These are phyloP conservation scores for Trichomonascus vanleenenianus DNA, from an alignment of 805 yeast species.

Conservation along the genomic window DNA sequence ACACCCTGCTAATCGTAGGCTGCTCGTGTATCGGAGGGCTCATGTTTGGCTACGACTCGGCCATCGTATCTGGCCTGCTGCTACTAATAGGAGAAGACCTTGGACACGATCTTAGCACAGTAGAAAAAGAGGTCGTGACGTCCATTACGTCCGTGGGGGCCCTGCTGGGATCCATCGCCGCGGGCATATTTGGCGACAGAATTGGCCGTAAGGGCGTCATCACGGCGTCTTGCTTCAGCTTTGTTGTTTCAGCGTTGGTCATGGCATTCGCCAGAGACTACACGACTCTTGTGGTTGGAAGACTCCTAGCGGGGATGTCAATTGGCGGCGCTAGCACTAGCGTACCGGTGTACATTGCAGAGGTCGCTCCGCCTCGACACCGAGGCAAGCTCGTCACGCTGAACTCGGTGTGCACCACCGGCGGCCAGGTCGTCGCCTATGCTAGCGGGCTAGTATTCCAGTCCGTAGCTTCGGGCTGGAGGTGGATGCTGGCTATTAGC, in stretches of 20 bases:
- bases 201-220: constrained; percentile 80
- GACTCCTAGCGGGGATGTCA: constrained; percentile 61
- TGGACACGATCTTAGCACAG: constrained; percentile 48
- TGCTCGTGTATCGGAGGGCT: constrained; percentile 72
- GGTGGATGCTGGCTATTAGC: constrained; percentile 82
- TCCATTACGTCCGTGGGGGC: constrained; percentile 95
- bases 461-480: constrained; percentile 76
- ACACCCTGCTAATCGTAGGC: constrained; percentile 6
- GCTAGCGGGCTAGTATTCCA: constrained; percentile 73
- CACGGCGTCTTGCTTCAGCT: constrained; percentile 71
- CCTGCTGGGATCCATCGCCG: constrained; percentile 63
- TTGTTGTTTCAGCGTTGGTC: constrained; percentile 72
- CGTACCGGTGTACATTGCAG: constrained; percentile 52
- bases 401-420: constrained; percentile 83
- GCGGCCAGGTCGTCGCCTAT: constrained; percentile 92
- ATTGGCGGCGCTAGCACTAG: constrained; percentile 67
- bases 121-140: constrained; percentile 83
- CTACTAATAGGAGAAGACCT: constrained; percentile 76
- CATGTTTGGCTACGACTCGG: constrained; percentile 88
- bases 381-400: constrained; percentile 38
- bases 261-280: constrained; percentile 75
- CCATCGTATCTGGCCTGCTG: constrained; percentile 87
- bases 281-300: constrained; percentile 84
- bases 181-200: constrained; percentile 76
- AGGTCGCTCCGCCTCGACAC: constrained; percentile 32